Evolutionary conservation across 2,329 filamentous ascomycete genomes (phyloP).

Genomic region (Xylaria sp.): DNA sequence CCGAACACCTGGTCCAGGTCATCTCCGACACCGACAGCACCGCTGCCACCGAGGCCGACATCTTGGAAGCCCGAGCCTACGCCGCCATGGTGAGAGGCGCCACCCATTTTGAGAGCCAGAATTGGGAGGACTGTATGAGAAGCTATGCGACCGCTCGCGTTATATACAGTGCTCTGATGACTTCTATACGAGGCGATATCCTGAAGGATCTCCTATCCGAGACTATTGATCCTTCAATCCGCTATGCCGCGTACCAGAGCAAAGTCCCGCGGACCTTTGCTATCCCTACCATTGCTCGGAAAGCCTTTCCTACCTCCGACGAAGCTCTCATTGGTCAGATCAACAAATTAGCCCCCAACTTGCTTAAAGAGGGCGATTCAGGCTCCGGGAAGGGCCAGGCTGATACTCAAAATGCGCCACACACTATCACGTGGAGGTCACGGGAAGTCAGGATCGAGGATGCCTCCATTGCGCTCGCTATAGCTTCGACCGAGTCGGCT

Average conservation of each 20-base stretch:
- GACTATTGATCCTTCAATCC: constrained; percentile 89
- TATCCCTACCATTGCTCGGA: constrained; percentile 77
- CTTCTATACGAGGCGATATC: constrained; percentile 70
- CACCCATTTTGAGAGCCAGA: constrained; percentile 83
- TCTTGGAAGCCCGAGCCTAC: constrained; percentile 88
- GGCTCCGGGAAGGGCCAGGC: constrained; percentile 57
- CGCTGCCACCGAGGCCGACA: constrained; percentile 70
- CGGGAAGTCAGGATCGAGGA: constrained; percentile 89
- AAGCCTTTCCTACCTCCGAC: constrained; percentile 74
- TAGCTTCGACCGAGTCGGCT: constrained; percentile 70
- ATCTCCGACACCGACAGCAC: constrained; percentile 68
- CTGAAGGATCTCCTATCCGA: constrained; percentile 86
- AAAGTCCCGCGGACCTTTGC: constrained; percentile 85
- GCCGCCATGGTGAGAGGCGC: constrained; percentile 76
- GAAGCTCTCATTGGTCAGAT: constrained; percentile 67
- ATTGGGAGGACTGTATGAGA: constrained; percentile 79
- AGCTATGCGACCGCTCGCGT: constrained; percentile 78
- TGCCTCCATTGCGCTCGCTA: constrained; percentile 84
- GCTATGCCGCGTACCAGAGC: constrained; percentile 92
- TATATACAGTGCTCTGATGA: constrained; percentile 79
- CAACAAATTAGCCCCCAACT: constrained; percentile 70
- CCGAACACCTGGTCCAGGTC: constrained; percentile 69
- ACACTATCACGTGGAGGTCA: constrained; percentile 83
- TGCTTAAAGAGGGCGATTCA: constrained; percentile 63
- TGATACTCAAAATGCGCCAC: constrained; percentile 64